Base-by-base conservation (phyloP, 805 yeast species). In the Candida multigemmis region DNA sequence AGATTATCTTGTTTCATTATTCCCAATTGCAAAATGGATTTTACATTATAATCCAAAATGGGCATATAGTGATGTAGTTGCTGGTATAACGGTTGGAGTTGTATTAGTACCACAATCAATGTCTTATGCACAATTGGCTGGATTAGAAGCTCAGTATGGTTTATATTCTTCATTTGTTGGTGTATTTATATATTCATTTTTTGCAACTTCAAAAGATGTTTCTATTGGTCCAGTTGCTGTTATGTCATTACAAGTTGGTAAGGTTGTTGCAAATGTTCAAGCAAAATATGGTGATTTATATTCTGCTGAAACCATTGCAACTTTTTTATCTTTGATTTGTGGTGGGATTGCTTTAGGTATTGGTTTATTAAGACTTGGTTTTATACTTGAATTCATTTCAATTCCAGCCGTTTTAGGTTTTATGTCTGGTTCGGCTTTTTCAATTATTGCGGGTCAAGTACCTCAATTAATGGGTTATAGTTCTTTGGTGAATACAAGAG, bases 181-280 rank as follows among this genome's bases (percentile, higher is more conserved):
- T 47, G 94, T 86, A 8, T 69, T 85, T 45, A 72, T 81, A 27
- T 87, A 87, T 53, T 79, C 94, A 26, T 70, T 87, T 43, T 87
- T 87, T 56, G 96, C 96, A 9, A 87, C 96, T 9, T 81, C 94
- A 14, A 87, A 87, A 53, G 96, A 87, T 64, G 94, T 87, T 20
- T 80, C 93, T 34, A 86, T 87, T 42, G 96, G 96, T 15, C 96
- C 96, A 7, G 96, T 87, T 19, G 96, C 96, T 8, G 96, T 87
- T 31, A 86, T 87, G 94, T 81, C 94, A 10, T 52, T 74, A 38
- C 87, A 85, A 50, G 85, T 83, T 19, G 77, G 87, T 26, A 82
- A 78, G 49, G 85, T 83, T 30, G 66, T 87, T 30, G 66, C 73
- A 15, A 60, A 63, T 26, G 91, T 86, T 7, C 71, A 71, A 35